Evolutionary conservation across 805 yeast species (phyloP), one percentile per base, ranked within the genome.

Genomic region (Saturnispora zaruensis): DNA sequence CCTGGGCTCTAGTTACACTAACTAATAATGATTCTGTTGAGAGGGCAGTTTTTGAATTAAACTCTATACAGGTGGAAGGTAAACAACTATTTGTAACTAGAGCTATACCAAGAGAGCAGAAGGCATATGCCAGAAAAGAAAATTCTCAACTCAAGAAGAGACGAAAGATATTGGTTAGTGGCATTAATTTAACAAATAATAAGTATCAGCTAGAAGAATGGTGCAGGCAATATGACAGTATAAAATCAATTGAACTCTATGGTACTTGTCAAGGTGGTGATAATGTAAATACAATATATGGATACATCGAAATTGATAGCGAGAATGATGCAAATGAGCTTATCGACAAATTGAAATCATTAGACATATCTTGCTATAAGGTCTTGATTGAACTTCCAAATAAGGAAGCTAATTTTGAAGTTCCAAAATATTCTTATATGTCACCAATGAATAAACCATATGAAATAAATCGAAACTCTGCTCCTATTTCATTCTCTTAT

Each of bases 61-160:
- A 64, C 44, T 41, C 56, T 3, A 50, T 65, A 32, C 62, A 62
- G 44, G 53, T 65, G 41, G 66, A 65, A 42, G 59, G 58, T 13
- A 61, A 60, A 24, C 58, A 57, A 41, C 48, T 65, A 16, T 63
- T 59, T 55, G 68, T 63, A 28, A 61, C 66, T 2, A 52, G 64
- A 9, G 69, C 67, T 6, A 63, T 65, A 48, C 69, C 69, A 16
- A 60, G 65, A 30, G 67, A 64, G 41, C 58, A 62, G 33, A 65
- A 65, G 38, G 56, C 53, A 5, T 61, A 63, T 45, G 55, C 57
- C 7, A 56, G 53, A 49, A 57, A 38, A 28, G 52, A 47, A 7
- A 57, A 59, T 7, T 28, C 33, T 11, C 41, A 44, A 47, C 58
- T 60, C 20, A 54, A 58, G 38, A 53, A 55, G 45, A 60, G 52